These are phyloP conservation scores for Geotrichum restrictum DNA, from an alignment of 1,139 yeast species.

Conservation along the genomic window DNA sequence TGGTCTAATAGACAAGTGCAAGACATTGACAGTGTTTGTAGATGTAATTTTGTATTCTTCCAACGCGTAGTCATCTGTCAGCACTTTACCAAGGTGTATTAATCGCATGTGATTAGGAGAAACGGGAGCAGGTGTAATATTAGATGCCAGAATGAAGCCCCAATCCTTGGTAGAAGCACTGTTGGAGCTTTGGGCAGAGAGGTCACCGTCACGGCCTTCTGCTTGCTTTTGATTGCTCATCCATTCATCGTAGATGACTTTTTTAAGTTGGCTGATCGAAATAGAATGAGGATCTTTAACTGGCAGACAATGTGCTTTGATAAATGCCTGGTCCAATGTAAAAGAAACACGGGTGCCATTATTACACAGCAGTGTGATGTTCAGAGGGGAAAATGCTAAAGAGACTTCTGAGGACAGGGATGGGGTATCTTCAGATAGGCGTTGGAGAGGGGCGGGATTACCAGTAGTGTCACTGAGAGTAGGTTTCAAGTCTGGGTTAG, in stretches of 20 bases:
- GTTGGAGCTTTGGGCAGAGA: not conserved
- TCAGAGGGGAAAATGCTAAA: conserved; percentile 13
- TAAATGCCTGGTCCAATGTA: conserved; percentile 25
- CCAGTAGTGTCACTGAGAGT: not conserved
- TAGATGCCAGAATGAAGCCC: not conserved
- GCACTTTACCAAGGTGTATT: conserved; percentile 35
- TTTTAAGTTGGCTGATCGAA: conserved; percentile 28
- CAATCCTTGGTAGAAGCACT: not conserved
- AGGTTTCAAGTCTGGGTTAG: not conserved
- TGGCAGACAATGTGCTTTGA: conserved; percentile 24
- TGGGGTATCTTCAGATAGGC: not conserved
- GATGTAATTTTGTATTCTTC: conserved; percentile 26
- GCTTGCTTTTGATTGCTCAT: conserved; percentile 7
- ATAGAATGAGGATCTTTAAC: conserved; percentile 25
- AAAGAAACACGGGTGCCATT: conserved; percentile 29
- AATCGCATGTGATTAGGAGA: conserved; percentile 27
- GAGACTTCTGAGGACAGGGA: conserved; percentile 13
- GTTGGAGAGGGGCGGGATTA: not conserved
- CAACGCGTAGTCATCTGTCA: conserved; percentile 31
- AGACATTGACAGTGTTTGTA: conserved; percentile 27
- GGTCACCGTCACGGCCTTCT: not conserved
- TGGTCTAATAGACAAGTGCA: conserved; percentile 35
- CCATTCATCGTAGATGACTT: conserved; percentile 24
- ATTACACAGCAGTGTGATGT: conserved; percentile 29
- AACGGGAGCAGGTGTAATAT: conserved; percentile 4